phyloP scores from a whole-genome alignment of 352 stramenopile species.

The Stephanocyclus meneghinianus region DNA sequence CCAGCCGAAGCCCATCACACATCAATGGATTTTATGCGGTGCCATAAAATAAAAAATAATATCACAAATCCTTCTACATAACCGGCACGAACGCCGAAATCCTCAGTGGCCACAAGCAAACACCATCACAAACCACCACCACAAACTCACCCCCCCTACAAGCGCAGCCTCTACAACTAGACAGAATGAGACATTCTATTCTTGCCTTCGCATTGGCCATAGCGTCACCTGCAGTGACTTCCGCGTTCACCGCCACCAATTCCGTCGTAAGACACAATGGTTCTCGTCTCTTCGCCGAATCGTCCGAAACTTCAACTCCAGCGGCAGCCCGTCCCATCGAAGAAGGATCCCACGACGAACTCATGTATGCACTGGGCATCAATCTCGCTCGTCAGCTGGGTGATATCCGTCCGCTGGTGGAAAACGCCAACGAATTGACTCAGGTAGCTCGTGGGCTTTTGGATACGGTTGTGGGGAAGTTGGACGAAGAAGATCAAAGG shows the following conservation, averaged over 20 bases:
- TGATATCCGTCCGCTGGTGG: conserved; percentile 60
- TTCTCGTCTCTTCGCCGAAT: conserved; percentile 21
- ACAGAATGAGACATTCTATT: background rate
- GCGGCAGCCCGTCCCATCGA: conserved; percentile 40
- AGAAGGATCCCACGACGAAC: conserved; percentile 66
- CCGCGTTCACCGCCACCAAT: background rate
- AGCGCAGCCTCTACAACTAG: background rate
- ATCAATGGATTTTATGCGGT: too few species aligned
- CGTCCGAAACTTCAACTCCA: conserved; percentile 2
- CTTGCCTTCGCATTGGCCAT: background rate
- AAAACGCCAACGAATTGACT: conserved; percentile 72
- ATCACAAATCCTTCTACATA: too few species aligned
- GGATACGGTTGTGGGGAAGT: conserved; percentile 67
- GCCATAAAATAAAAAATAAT: too few species aligned
- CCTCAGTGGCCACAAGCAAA: too few species aligned
- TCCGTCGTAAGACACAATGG: background rate
- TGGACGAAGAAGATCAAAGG: conserved; percentile 64
- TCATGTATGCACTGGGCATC: conserved; percentile 80
- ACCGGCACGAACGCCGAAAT: too few species aligned
- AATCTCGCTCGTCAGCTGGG: conserved; percentile 76
- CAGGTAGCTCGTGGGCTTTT: conserved; percentile 74
- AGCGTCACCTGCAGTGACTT: background rate
- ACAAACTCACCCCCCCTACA: background rate
- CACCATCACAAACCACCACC: background rate
- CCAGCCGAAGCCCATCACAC: too few species aligned